These are phyloP conservation scores for Cladosporium halotolerans DNA, from an alignment of 2,329 filamentous ascomycete species.

Conservation along the genomic window DNA sequence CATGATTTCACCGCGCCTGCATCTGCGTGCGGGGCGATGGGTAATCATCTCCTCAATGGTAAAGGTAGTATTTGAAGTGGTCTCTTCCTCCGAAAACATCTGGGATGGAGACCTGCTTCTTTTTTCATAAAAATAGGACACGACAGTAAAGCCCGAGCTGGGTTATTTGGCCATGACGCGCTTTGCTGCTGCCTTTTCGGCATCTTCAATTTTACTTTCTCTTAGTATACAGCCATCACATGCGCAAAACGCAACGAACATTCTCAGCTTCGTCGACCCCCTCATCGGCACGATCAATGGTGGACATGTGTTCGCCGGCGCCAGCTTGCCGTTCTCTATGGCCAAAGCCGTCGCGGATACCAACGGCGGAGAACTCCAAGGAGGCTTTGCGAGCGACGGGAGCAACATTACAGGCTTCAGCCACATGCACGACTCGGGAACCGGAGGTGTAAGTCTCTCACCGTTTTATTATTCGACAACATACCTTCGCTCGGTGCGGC, in stretches of 20 bases:
- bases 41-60: neutral
- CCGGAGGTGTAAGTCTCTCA: slow-evolving; percentile 37
- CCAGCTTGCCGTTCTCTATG: slow-evolving; percentile 43
- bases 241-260: slow-evolving; percentile 17
- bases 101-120: too few relatives aligned
- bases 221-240: neutral
- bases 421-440: slow-evolving; percentile 49
- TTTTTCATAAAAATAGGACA: too few relatives aligned
- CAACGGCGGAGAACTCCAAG: slow-evolving; percentile 49
- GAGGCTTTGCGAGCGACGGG: slow-evolving; percentile 47
- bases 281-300: slow-evolving; percentile 40
- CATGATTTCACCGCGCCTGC: neutral
- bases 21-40: slow-evolving; percentile 1
- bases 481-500: neutral
- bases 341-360: slow-evolving; percentile 44
- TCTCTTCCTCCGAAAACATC: neutral
- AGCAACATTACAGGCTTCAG: slow-evolving; percentile 40
- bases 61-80: neutral
- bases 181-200: neutral
- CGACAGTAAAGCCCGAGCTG: neutral
- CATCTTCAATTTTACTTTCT: neutral
- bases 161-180: neutral
- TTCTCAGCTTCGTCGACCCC: slow-evolving; percentile 35
- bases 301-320: slow-evolving; percentile 43
- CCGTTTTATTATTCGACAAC: neutral